Evolutionary conservation across 75 land plant genomes (phyloP).

Genomic region (Selaginella moellendorffii): DNA sequence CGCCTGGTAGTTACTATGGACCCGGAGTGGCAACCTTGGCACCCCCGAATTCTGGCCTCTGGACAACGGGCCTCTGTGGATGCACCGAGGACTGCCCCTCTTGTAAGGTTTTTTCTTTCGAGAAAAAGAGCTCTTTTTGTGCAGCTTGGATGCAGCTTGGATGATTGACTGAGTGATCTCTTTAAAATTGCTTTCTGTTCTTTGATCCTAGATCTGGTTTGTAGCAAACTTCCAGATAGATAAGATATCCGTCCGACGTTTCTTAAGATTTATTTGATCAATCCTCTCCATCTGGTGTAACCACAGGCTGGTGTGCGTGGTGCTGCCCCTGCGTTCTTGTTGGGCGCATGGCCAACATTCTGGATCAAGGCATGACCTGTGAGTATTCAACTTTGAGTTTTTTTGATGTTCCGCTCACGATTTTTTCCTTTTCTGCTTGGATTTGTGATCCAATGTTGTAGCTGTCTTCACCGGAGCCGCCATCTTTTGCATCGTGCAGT

Average conservation of each 20-base stretch:
- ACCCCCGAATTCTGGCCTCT: no score
- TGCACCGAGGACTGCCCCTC: slow-evolving; percentile 11
- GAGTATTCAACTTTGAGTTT: no score
- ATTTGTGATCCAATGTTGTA: slow-evolving; percentile 13
- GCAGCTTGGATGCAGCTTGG: neutral
- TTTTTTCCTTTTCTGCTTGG: neutral
- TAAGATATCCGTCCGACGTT: neutral
- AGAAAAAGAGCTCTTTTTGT: neutral
- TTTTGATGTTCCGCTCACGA: no score
- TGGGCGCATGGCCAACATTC: slow-evolving; percentile 9
- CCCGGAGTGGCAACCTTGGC: no score
- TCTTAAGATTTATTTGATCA: neutral
- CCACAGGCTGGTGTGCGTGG: slow-evolving; percentile 5
- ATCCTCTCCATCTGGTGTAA: neutral
- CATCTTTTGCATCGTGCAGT: slow-evolving; percentile 15
- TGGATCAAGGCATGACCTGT: slow-evolving; percentile 15
- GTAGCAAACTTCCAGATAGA: neutral
- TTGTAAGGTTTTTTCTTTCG: slow-evolving; percentile 2
- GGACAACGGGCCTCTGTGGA: slow-evolving; percentile 10
- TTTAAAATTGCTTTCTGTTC: neutral
- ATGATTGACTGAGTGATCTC: neutral
- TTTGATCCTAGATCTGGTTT: neutral
- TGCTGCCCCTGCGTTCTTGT: slow-evolving; percentile 15
- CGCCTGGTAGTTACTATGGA: no score
- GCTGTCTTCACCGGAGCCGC: slow-evolving; percentile 13